phyloP scores from a whole-genome alignment of 805 yeast genomes.

The Candida piceae region DNA sequence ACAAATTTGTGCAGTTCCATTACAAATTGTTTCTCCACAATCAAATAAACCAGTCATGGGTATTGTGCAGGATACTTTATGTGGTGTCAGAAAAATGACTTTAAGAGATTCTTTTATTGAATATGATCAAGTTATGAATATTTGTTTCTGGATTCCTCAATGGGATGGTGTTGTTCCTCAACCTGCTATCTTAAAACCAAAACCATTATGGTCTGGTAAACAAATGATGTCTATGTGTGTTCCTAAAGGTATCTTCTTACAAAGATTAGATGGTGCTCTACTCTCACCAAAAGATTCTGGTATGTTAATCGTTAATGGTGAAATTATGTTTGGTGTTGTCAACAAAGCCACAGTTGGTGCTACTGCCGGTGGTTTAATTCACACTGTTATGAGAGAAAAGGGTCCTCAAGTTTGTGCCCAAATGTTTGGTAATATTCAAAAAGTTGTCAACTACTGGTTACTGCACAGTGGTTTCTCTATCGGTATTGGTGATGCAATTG shows the following conservation, averaged over 20 bases:
- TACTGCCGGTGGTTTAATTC: slow-evolving; percentile 96
- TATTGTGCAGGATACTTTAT: slow-evolving; percentile 96
- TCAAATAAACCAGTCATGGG: slow-evolving; percentile 99
- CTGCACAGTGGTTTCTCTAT: slow-evolving; percentile 96
- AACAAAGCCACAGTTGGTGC: slow-evolving; percentile 98
- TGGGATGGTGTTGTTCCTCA: slow-evolving; percentile 99
- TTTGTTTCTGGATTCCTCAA: slow-evolving; percentile 94
- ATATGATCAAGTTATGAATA: slow-evolving; percentile 92
- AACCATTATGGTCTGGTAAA: slow-evolving; percentile 97
- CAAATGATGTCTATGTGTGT: slow-evolving; percentile 88
- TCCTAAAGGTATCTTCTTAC: slow-evolving; percentile 93
- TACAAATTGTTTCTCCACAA: slow-evolving; percentile 97
- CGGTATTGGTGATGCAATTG: slow-evolving; percentile 99
- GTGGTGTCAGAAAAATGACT: slow-evolving; percentile 96
- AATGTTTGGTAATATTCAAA: slow-evolving; percentile 87
- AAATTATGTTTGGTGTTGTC: slow-evolving; percentile 95
- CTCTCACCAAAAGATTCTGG: slow-evolving; percentile 90
- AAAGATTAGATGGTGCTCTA: slow-evolving; percentile 86
- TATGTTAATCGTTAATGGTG: slow-evolving; percentile 93
- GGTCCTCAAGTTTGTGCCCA: slow-evolving; percentile 89
- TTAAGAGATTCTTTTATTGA: slow-evolving; percentile 84
- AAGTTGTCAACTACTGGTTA: slow-evolving; percentile 94
- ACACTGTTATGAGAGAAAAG: slow-evolving; percentile 95
- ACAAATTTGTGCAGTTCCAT: slow-evolving; percentile 93
- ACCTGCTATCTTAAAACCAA: slow-evolving; percentile 91